Percentiles rank a stretch among this genome's conserved stretches.
Conservation (phyloP, 441 rosid genomes). For the Brassica hybrid region DNA sequence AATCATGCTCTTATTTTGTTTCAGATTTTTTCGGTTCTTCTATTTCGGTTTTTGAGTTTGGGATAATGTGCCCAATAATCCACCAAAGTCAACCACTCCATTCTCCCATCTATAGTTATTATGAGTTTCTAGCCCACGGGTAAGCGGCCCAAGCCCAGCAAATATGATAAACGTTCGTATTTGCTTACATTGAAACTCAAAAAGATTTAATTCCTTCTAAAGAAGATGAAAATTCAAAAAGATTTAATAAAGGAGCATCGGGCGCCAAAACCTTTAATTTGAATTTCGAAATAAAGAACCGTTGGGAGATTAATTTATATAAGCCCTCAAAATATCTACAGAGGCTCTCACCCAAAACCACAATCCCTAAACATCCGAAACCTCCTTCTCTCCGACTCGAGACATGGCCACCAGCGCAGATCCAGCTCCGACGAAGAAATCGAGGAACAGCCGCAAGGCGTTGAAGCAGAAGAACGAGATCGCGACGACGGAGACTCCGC, state of each 20-base stretch:
- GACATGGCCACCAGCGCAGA: slow-evolving; percentile 44
- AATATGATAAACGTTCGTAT: background rate
- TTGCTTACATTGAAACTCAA: background rate
- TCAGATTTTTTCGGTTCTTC: too few species aligned
- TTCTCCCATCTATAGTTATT: too few species aligned
- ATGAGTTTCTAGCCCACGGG: background rate
- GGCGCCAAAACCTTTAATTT: slow-evolving; percentile 28
- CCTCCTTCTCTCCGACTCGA: background rate
- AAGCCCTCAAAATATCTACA: background rate
- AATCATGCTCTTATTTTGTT: too few species aligned
- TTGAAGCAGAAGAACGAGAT: slow-evolving; percentile 80
- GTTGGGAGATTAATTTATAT: slow-evolving; percentile 44
- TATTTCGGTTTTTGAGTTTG: too few species aligned
- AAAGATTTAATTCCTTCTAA: background rate
- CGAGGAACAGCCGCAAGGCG: slow-evolving; percentile 63
- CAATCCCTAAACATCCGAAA: background rate
- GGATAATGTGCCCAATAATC: too few species aligned
- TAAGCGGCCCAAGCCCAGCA: background rate
- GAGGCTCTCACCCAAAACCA: background rate
- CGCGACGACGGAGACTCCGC: slow-evolving; percentile 43
- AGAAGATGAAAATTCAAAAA: background rate
- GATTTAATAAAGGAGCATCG: background rate
- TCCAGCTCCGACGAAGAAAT: slow-evolving; percentile 54
- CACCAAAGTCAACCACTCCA: too few species aligned
- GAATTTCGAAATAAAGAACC: slow-evolving; percentile 51